Evolutionary conservation across 495 filamentous ascomycete genomes (phyloP).

Genomic region (Neurospora sp.): DNA sequence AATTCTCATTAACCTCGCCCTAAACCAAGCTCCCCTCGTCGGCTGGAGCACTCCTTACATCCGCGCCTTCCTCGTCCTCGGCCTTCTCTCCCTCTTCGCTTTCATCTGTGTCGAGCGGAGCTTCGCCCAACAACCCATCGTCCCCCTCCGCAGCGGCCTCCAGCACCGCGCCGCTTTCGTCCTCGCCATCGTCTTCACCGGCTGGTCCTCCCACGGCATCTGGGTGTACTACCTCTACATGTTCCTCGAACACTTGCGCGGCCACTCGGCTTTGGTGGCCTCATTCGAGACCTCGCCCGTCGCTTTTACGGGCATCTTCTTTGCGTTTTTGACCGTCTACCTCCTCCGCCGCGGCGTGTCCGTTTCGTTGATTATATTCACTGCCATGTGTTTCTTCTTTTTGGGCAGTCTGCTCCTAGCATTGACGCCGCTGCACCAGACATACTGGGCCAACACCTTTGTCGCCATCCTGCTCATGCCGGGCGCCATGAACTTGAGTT

Average conservation of each 20-base stretch:
- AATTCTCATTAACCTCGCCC: conserved; percentile 47
- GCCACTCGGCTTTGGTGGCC: conserved; percentile 35
- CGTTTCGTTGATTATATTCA: conserved; percentile 37
- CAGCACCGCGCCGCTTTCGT: conserved; percentile 41
- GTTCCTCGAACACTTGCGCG: conserved; percentile 42
- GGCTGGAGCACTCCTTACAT: conserved; percentile 46
- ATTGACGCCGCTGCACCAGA: conserved; percentile 35
- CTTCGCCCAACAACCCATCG: conserved; percentile 34
- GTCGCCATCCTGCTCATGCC: conserved; percentile 45
- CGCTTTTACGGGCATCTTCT: conserved; percentile 23
- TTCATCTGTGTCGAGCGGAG: conserved; percentile 43
- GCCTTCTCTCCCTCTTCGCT: conserved; percentile 35
- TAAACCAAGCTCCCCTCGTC: conserved; percentile 49
- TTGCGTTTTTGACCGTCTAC: conserved; percentile 34
- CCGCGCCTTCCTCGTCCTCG: conserved; percentile 41
- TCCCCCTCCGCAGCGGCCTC: conserved; percentile 39
- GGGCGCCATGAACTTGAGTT: conserved; percentile 42
- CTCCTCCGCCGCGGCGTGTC: conserved; percentile 29
- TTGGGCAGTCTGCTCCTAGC: conserved; percentile 35
- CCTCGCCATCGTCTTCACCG: conserved; percentile 43
- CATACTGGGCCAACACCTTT: conserved; percentile 54
- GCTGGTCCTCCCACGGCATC: conserved; percentile 54
- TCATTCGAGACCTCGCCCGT: conserved; percentile 14
- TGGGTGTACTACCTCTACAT: conserved; percentile 47
- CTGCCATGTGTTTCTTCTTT: conserved; percentile 30